Conservation (phyloP, 805 yeast genomes). For the Kuraishia floccosa region DNA sequence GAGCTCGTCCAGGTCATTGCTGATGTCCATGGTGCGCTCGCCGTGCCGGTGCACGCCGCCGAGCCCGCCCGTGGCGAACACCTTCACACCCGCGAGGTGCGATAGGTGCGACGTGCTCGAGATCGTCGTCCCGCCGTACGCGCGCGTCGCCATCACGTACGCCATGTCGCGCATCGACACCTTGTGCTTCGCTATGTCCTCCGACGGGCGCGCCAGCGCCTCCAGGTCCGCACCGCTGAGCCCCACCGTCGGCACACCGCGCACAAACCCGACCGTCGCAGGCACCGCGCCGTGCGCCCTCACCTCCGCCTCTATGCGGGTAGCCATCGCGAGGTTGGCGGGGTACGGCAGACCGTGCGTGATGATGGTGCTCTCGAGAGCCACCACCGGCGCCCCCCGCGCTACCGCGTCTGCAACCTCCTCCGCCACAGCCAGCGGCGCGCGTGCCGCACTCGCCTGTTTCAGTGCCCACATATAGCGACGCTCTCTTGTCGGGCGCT, state of each 20-base stretch:
- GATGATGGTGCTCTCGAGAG: slow-evolving; percentile 78
- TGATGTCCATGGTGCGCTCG: slow-evolving; percentile 63
- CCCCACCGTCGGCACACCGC: slow-evolving; percentile 69
- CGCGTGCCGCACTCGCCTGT: too few relatives aligned
- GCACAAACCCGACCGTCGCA: slow-evolving; percentile 72
- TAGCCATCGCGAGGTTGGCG: slow-evolving; percentile 62
- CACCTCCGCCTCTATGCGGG: slow-evolving; percentile 48
- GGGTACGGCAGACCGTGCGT: slow-evolving; percentile 89
- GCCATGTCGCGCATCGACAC: slow-evolving; percentile 78
- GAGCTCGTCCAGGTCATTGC: slow-evolving; percentile 81
- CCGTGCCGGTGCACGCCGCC: slow-evolving; percentile 88
- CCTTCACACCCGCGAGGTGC: slow-evolving; percentile 61
- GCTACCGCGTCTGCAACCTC: slow-evolving; percentile 56
- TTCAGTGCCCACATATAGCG: too few relatives aligned
- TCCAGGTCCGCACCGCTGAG: slow-evolving; percentile 34
- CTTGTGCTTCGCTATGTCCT: slow-evolving; percentile 26
- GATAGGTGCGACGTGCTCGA: slow-evolving; percentile 84
- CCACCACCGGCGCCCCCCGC: slow-evolving; percentile 56
- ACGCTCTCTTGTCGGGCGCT: too few relatives aligned
- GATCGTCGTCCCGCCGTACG: slow-evolving; percentile 85
- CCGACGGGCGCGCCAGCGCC: slow-evolving; percentile 40
- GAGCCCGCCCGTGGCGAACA: slow-evolving; percentile 88
- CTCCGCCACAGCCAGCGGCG: slow-evolving; percentile 4
- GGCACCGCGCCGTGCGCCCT: slow-evolving; percentile 62
- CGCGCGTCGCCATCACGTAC: slow-evolving; percentile 45